Evolutionary conservation across 2,329 filamentous ascomycete species (phyloP).

Genomic region (Phyllosticta paracitricarpa): DNA sequence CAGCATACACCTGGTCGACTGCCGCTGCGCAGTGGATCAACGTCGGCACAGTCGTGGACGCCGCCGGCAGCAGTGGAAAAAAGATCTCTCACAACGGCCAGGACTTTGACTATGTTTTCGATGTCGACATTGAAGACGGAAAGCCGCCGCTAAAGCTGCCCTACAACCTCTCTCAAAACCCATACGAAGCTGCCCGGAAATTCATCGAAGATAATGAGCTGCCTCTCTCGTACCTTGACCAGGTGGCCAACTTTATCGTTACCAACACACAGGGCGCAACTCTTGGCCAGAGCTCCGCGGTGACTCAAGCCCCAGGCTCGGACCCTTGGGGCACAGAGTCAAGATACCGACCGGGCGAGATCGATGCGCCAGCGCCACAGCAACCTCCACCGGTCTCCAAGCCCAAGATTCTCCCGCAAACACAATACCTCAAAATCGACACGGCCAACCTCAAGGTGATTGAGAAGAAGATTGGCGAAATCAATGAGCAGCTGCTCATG

Average conservation of each 20-base stretch:
- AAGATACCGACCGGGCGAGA: constrained; percentile 66
- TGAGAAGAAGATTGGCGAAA: constrained; percentile 62
- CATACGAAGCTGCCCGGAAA: constrained; percentile 82
- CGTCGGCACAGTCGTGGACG: constrained; percentile 89
- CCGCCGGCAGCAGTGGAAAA: constrained; percentile 66
- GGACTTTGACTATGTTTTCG: constrained; percentile 93
- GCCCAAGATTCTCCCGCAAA: constrained; percentile 63
- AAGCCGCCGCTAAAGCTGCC: constrained; percentile 89
- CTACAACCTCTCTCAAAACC: constrained; percentile 85
- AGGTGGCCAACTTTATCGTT: constrained; percentile 85
- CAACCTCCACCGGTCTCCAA: constrained; percentile 27
- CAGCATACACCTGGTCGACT: constrained; percentile 79
- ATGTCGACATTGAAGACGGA: constrained; percentile 91
- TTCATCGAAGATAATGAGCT: constrained; percentile 86
- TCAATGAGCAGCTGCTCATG: constrained; percentile 64
- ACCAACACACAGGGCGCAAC: constrained; percentile 81
- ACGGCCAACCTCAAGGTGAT: constrained; percentile 61
- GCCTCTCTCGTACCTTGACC: constrained; percentile 77
- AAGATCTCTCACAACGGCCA: constrained; percentile 62
- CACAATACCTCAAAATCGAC: constrained; percentile 66
- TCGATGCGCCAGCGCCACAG: constrained; percentile 26
- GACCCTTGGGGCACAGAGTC: constrained; percentile 73
- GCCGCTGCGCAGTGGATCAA: constrained; percentile 61
- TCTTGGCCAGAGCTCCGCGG: constrained; percentile 50
- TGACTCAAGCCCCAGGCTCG: constrained; percentile 40